Evolutionary conservation across 139 green algal species (phyloP).

Genomic region (Picochlorum sp.): DNA sequence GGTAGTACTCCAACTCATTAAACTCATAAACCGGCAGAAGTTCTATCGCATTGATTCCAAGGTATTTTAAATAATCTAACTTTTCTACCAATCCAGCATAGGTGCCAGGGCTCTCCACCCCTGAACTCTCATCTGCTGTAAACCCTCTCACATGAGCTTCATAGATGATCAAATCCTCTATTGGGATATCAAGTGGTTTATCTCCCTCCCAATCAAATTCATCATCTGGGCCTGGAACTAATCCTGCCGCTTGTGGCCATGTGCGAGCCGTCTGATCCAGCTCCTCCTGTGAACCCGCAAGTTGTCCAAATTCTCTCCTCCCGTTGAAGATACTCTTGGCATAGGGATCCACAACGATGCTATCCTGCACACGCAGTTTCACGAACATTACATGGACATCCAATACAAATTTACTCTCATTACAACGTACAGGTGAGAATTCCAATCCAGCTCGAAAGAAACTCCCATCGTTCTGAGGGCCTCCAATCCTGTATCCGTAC

Average conservation of each 20-base stretch:
- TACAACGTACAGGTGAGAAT: not conserved
- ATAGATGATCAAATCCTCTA: constrained; percentile 92
- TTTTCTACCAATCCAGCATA: constrained; percentile 78
- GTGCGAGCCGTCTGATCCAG: constrained; percentile 48
- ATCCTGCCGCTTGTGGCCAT: constrained; percentile 71
- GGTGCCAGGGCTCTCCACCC: constrained; percentile 60
- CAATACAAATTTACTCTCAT: not conserved
- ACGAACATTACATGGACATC: not conserved
- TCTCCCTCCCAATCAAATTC: constrained; percentile 85
- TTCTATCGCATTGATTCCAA: constrained; percentile 95
- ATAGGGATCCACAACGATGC: constrained; percentile 86
- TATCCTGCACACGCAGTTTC: not conserved
- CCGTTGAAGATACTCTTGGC: constrained; percentile 57
- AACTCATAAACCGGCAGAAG: constrained; percentile 94
- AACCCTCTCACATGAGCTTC: constrained; percentile 96
- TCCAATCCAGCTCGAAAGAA: not conserved
- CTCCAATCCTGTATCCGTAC: constrained; percentile 52
- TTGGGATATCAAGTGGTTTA: constrained; percentile 55
- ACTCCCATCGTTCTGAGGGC: constrained; percentile 21
- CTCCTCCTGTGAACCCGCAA: constrained; percentile 47
- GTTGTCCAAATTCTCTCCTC: constrained; percentile 63
- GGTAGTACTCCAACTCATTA: constrained; percentile 98
- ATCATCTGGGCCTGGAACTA: constrained; percentile 32
- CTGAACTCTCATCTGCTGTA: constrained; percentile 59
- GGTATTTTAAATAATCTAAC: constrained; percentile 81